These are phyloP conservation scores for Colletotrichum magnum DNA, from an alignment of 2,329 filamentous ascomycete species.

Conservation along the genomic window DNA sequence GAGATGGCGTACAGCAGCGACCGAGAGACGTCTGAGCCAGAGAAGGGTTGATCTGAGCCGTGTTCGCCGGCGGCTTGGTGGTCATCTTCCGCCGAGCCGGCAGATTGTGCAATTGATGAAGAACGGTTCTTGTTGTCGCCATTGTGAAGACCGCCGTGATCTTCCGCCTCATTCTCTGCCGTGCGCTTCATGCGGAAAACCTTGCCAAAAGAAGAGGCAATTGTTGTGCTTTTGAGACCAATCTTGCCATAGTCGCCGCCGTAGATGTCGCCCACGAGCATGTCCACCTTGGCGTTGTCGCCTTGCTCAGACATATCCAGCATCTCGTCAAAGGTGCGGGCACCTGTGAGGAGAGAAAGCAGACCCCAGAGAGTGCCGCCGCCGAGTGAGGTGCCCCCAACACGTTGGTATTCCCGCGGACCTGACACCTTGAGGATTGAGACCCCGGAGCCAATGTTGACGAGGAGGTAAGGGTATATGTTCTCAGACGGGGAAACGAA, in stretches of 20 bases:
- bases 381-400: slow-evolving; percentile 94
- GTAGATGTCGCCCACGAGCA: slow-evolving; percentile 98
- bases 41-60: slow-evolving; percentile 67
- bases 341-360: slow-evolving; percentile 91
- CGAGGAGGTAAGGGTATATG: slow-evolving; percentile 96
- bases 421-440: slow-evolving; percentile 98
- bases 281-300: slow-evolving; percentile 93
- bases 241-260: slow-evolving; percentile 97
- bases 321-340: slow-evolving; percentile 98
- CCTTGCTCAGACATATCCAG: slow-evolving; percentile 89
- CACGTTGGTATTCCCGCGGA: slow-evolving; percentile 86
- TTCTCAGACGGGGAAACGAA: slow-evolving; percentile 83
- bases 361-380: slow-evolving; percentile 98
- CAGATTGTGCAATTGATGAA: slow-evolving; percentile 40
- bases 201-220: slow-evolving; percentile 96
- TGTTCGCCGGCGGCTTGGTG: slow-evolving; percentile 43
- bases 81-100: slow-evolving; percentile 1
- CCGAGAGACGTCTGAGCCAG: slow-evolving; percentile 86
- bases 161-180: slow-evolving; percentile 84
- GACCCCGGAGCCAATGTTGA: slow-evolving; percentile 98
- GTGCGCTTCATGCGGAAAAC: slow-evolving; percentile 93
- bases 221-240: slow-evolving; percentile 93
- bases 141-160: slow-evolving; percentile 71
- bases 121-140: slow-evolving; percentile 57
- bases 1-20: slow-evolving; percentile 95